phyloP scores from a whole-genome alignment of 495 filamentous ascomycete species.

The Aspergillus asperescens region DNA sequence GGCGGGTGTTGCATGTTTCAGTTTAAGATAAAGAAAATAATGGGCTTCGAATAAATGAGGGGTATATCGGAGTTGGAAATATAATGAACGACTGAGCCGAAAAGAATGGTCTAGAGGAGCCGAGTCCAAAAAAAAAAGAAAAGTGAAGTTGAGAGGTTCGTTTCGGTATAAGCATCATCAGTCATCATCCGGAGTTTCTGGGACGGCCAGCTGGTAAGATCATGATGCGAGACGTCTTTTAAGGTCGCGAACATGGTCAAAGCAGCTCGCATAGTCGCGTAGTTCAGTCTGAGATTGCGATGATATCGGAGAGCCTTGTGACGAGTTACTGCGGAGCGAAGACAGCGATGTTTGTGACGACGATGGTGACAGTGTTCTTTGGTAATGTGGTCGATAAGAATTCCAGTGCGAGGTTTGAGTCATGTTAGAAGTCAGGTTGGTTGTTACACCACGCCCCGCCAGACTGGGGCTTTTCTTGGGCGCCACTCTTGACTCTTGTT shows the following conservation, averaged over 20 bases:
- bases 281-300: constrained; percentile 75
- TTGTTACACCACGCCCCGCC: constrained; percentile 20
- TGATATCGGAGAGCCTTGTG: constrained; percentile 53
- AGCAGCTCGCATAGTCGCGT: constrained; percentile 77
- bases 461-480: constrained; percentile 32
- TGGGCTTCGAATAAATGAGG: not conserved
- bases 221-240: constrained; percentile 51
- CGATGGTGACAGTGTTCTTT: constrained; percentile 60
- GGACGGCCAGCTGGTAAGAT: not conserved
- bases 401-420: constrained; percentile 26
- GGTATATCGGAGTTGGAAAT: constrained; percentile 8
- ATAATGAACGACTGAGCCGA: not conserved
- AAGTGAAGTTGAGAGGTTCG: not conserved
- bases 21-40: not conserved
- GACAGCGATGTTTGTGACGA: constrained; percentile 81
- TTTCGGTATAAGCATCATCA: not conserved
- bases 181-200: not conserved
- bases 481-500: constrained; percentile 22
- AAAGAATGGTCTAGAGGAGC: not conserved
- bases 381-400: constrained; percentile 26
- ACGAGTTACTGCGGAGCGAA: constrained; percentile 63
- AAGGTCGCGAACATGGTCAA: constrained; percentile 71
- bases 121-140: too few species aligned
- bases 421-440: constrained; percentile 31
- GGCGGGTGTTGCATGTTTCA: not conserved